Base-by-base conservation (phyloP, 371 early-diverging fungal genomes). In the Mortierella polycephala region DNA sequence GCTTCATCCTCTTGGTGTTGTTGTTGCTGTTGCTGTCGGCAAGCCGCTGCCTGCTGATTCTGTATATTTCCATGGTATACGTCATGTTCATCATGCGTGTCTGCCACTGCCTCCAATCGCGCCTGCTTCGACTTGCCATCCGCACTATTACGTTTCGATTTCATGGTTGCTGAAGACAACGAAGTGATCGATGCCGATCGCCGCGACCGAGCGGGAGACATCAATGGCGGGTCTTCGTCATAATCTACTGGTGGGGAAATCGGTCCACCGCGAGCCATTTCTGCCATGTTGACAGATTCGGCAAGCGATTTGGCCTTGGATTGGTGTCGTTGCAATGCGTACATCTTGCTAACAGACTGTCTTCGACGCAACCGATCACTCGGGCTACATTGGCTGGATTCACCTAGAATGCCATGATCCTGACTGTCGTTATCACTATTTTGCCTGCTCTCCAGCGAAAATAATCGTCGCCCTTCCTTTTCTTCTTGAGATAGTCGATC, bases 401-500 rank as follows among this genome's bases (percentile, higher is more conserved):
- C 30, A 30, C 30, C 30, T 30, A 4, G 30, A 30, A 30, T 30
- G 30, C 4, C 30, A 30, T 30, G 30, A 30, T 2, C 30, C 30
- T 30, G 30, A 30, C 30, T 30, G 30, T 30, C 4, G 30, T 30
- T 30, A 30, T 30, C 30, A 30, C 4, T 30, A 30, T 30, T 4
- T 30, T 4, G 30, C 1, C 30, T 30, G 30, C 4, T 30, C 30
- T 30, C 30, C 30, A 30, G 30, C 30, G 30, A 30, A 30, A 4
- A 30, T 30, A 49, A 42, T 5, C 61, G 60, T 41, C 71, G 61
- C 41, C 60, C 70, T 39, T 68, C 77, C 13, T 44, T 50, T 23
- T 69, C 80, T 20, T 69, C 80, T 18, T 62, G 62, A 1, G 63
- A 64, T 39, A 64, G 58, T 41, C 80, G 60, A 14, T 79, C 80